Evolutionary conservation across 495 filamentous ascomycete species (phyloP).

Genomic region (Aspergillus affinis): DNA sequence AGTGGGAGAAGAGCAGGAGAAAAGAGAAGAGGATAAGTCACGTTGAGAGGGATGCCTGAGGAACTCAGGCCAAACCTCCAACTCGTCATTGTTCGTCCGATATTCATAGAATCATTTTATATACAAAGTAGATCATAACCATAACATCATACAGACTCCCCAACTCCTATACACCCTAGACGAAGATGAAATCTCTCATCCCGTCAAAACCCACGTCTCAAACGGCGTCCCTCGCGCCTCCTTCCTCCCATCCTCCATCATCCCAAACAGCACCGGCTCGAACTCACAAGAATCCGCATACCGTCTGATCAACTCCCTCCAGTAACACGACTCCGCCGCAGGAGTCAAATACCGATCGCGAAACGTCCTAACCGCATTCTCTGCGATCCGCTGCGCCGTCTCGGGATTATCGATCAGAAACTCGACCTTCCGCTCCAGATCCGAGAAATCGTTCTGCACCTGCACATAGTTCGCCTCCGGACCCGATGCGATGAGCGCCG

Average conservation of each 20-base stretch:
- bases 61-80: neutral
- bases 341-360: constrained; percentile 60
- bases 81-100: neutral
- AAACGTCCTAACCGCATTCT: constrained; percentile 54
- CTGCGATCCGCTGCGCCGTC: constrained; percentile 54
- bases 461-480: constrained; percentile 61
- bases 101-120: neutral
- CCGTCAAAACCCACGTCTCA: constrained; percentile 40
- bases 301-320: constrained; percentile 51
- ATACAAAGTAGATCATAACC: neutral
- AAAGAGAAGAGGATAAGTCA: neutral
- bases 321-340: constrained; percentile 61
- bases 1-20: neutral
- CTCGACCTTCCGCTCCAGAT: constrained; percentile 53
- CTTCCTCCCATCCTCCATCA: constrained; percentile 27
- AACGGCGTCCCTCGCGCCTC: constrained; percentile 35
- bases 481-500: constrained; percentile 41
- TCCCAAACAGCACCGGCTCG: constrained; percentile 37
- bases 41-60: neutral
- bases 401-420: constrained; percentile 48
- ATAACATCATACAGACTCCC: neutral
- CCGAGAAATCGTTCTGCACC: constrained; percentile 53
- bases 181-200: neutral
- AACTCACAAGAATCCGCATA: constrained; percentile 48
- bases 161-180: neutral